Evolutionary conservation across 2,329 filamentous ascomycete genomes (phyloP).

Genomic region (Ascosphaera acerosa): DNA sequence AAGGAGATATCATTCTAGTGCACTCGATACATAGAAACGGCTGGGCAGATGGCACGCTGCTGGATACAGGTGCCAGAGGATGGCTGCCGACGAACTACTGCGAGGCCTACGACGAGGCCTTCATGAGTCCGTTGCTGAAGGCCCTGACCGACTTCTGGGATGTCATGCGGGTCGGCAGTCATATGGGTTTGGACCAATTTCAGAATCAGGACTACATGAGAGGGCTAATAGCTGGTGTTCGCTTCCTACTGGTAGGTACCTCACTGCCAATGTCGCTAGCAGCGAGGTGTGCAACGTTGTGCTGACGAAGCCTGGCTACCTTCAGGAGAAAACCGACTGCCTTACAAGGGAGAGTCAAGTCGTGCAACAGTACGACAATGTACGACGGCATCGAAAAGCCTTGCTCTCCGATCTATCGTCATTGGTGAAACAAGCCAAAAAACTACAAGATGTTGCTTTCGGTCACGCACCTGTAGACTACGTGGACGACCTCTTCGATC

Average conservation of each 20-base stretch:
- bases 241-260: conserved; percentile 55
- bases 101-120: conserved; percentile 72
- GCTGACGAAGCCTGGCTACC: not conserved
- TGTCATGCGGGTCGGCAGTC: conserved; percentile 49
- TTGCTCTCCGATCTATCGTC: conserved; percentile 72
- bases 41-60: conserved; percentile 86
- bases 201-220: conserved; percentile 84
- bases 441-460: conserved; percentile 47
- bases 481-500: conserved; percentile 42
- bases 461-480: conserved; percentile 18
- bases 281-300: conserved; percentile 1
- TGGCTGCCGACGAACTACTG: conserved; percentile 98
- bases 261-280: conserved; percentile 2
- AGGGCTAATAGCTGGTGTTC: conserved; percentile 77
- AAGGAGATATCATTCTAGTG: conserved; percentile 78
- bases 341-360: conserved; percentile 55
- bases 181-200: conserved; percentile 54
- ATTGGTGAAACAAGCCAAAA: conserved; percentile 70
- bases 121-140: conserved; percentile 63
- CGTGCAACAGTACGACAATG: conserved; percentile 46
- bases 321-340: conserved; percentile 65
- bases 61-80: conserved; percentile 64
- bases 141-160: conserved; percentile 86
- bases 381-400: conserved; percentile 64
- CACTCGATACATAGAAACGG: conserved; percentile 96